These are phyloP conservation scores for Ophiocordyceps australis DNA, from an alignment of 2,329 filamentous ascomycete species.

Conservation along the genomic window DNA sequence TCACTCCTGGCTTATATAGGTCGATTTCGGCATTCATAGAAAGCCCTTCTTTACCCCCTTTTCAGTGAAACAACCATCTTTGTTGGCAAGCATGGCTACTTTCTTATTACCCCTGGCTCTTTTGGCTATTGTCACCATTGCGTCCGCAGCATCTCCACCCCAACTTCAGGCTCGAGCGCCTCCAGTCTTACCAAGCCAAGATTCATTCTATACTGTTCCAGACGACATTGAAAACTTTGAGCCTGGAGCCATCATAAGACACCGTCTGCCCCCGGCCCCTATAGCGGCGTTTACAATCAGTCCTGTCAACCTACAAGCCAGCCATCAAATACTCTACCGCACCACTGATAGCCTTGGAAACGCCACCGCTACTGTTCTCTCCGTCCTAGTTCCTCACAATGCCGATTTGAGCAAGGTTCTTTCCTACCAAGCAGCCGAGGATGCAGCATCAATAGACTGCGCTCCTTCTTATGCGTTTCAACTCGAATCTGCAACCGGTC, in stretches of 20 bases:
- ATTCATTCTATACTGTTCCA: neutral
- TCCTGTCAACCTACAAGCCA: neutral
- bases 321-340: constrained; percentile 17
- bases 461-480: constrained; percentile 7
- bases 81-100: too few species aligned
- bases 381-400: constrained; percentile 16
- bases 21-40: too few species aligned
- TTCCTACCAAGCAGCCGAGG: constrained; percentile 20
- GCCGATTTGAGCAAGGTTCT: constrained; percentile 11
- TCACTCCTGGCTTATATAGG: too few species aligned
- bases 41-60: too few species aligned
- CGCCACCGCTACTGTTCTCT: constrained; percentile 15
- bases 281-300: neutral
- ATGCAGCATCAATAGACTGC: constrained; percentile 17
- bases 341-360: constrained; percentile 15
- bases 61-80: too few species aligned
- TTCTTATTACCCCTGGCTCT: too few species aligned
- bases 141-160: too few species aligned
- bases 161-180: neutral
- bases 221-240: neutral
- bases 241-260: neutral
- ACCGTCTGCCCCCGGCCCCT: neutral
- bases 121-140: neutral
- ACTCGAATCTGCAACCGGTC: constrained; percentile 1
- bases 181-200: neutral